Base-by-base conservation (phyloP, 2,329 filamentous ascomycete species). In the Ophiocordyceps polyrhachis-furcata region DNA sequence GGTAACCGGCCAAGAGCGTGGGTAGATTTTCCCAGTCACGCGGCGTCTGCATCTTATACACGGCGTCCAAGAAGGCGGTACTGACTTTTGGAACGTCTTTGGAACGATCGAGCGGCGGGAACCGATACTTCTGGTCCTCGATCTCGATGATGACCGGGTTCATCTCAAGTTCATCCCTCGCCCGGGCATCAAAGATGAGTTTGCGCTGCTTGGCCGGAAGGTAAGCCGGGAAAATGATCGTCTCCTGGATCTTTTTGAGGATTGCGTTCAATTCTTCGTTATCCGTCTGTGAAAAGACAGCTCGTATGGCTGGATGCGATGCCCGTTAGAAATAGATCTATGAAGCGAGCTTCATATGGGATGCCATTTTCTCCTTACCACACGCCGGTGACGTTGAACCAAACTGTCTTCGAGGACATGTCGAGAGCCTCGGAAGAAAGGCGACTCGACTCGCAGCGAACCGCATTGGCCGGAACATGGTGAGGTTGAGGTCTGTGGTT, bases 191-290 rank as follows among this genome's bases (percentile, higher is more conserved):
- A 60, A 67, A 70, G 51, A 82, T 59, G 47, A 71, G 65, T 51
- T 69, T 64, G 52, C 66, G 70, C 60, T 81, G 71, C 43, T 62
- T 58, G 25, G 56, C 46, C 20, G 69, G 65, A 25, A 83, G 71
- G 55, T 76, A 72, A 29, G 67, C 60, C n/a, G 77, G 77, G 40
- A 82, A 60, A 56, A 82, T 71, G 57, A 79, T 68, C 51, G 71
- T 71, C 41, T 68, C 60, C 50, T 77, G 74, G 55, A 81, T 68
- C 20, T 53, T 58, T 38, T 59, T 56, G 48, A 83, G 69, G 29
- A 69, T 54, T 13, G 57, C 47, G 56, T 79, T 69, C 48, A 83
- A 68, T 45, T 73, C 63, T 20, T 64, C 50, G 40, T 70, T 70
- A 14, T 71, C 71, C 5, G 73, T 69, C 44, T 66, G 62, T 8